Evolutionary conservation across 495 filamentous ascomycete genomes (phyloP).

Genomic region (Apodospora peruviana): DNA sequence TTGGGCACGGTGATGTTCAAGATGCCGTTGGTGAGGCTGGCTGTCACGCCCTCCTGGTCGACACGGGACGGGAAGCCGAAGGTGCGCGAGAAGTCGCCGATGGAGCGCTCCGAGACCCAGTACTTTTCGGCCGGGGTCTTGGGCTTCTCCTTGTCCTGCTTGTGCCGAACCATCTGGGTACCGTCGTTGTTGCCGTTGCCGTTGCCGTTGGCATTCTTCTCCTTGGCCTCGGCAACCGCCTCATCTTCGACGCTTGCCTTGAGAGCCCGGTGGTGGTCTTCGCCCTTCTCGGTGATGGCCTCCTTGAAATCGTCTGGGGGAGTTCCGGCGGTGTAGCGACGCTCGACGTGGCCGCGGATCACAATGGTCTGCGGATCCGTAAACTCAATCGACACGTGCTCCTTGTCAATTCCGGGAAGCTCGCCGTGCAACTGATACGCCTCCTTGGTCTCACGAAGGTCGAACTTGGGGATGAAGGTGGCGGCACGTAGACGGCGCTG

Average conservation of each 20-base stretch:
- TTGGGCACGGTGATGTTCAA: slow-evolving; percentile 73
- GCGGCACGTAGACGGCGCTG: slow-evolving; percentile 6
- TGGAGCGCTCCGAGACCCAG: slow-evolving; percentile 74
- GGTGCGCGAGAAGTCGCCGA: slow-evolving; percentile 72
- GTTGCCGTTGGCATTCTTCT: slow-evolving; percentile 2
- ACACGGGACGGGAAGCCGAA: slow-evolving; percentile 74
- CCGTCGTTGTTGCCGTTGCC: slow-evolving; percentile 4
- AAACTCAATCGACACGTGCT: slow-evolving; percentile 79
- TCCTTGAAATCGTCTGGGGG: slow-evolving; percentile 16
- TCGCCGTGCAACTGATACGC: slow-evolving; percentile 82
- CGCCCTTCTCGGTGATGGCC: slow-evolving; percentile 2
- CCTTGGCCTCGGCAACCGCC: slow-evolving; percentile 11
- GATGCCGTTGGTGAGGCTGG: slow-evolving; percentile 55
- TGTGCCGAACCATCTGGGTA: not conserved
- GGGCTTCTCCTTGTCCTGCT: slow-evolving; percentile 17
- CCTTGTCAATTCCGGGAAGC: slow-evolving; percentile 74
- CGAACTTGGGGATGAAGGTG: slow-evolving; percentile 49
- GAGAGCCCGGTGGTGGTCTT: slow-evolving; percentile 26
- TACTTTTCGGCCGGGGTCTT: slow-evolving; percentile 49
- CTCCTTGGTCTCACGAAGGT: slow-evolving; percentile 63
- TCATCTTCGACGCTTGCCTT: slow-evolving; percentile 29
- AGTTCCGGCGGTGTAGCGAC: slow-evolving; percentile 41
- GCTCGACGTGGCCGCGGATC: slow-evolving; percentile 64
- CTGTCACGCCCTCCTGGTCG: slow-evolving; percentile 72
- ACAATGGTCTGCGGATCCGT: slow-evolving; percentile 70